Evolutionary conservation across 805 yeast species (phyloP).

Genomic region (Barnettozyma sucrosica): DNA sequence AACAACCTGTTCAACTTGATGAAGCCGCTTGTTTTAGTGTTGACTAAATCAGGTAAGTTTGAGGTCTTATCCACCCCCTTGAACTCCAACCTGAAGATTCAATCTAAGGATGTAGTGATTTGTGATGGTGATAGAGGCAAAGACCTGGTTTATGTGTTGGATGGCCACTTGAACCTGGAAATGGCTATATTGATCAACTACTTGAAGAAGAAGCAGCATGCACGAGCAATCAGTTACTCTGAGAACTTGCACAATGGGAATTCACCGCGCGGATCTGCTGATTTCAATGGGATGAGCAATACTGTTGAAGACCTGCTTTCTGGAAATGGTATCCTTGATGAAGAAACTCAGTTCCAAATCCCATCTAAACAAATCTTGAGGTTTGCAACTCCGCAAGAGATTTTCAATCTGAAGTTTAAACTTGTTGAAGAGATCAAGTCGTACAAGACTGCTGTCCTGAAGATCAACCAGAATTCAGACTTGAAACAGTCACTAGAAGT

Average conservation of each 20-base stretch:
- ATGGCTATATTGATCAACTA: constrained; percentile 69
- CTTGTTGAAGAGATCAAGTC: constrained; percentile 70
- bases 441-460: constrained; percentile 54
- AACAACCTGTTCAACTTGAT: constrained; percentile 21
- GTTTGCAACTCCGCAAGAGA: constrained; percentile 70
- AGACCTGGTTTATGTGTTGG: constrained; percentile 67
- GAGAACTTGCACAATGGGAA: background rate
- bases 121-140: constrained; percentile 84
- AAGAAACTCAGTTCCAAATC: constrained; percentile 46
- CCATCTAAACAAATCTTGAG: constrained; percentile 76
- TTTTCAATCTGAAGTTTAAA: constrained; percentile 54
- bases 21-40: constrained; percentile 38
- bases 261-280: background rate
- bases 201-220: constrained; percentile 65
- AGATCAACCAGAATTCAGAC: constrained; percentile 34
- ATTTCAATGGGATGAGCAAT: constrained; percentile 13
- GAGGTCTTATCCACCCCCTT: constrained; percentile 66
- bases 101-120: constrained; percentile 60
- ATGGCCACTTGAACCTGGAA: constrained; percentile 55
- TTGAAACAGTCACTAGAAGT: constrained; percentile 47
- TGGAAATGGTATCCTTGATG: constrained; percentile 29
- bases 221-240: constrained; percentile 37
- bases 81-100: constrained; percentile 53
- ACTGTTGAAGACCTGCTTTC: constrained; percentile 21
- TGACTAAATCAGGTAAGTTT: constrained; percentile 58